Conservation (phyloP, 208 protist genomes). For the Strigomonas galati region DNA sequence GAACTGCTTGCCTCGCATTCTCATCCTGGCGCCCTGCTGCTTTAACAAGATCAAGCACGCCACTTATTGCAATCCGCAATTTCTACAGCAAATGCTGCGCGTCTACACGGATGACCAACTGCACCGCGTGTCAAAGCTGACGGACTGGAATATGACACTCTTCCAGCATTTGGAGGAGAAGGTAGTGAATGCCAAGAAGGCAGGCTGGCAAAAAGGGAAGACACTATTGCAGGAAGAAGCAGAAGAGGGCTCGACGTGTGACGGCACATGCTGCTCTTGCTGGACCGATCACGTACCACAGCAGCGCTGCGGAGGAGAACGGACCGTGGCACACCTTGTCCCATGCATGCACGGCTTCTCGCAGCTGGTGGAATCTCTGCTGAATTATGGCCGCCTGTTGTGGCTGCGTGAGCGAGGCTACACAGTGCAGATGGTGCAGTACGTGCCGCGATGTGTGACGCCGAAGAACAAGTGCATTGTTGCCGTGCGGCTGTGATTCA, state of each 20-base stretch:
- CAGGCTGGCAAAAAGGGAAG: not conserved
- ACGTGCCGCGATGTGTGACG: slow-evolving; percentile 70
- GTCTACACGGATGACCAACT: slow-evolving; percentile 26
- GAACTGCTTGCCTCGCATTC: slow-evolving; percentile 48
- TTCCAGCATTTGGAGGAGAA: slow-evolving; percentile 27
- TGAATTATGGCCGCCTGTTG: slow-evolving; percentile 69
- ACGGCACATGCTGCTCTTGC: not conserved
- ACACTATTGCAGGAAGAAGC: not conserved
- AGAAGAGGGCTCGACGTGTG: not conserved
- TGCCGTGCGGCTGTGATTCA: slow-evolving; percentile 14
- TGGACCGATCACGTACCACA: not conserved
- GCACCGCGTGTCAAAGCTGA: slow-evolving; percentile 43
- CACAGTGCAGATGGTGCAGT: slow-evolving; percentile 44
- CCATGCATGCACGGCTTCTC: slow-evolving; percentile 52
- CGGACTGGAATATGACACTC: slow-evolving; percentile 65
- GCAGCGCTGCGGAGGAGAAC: slow-evolving; percentile 4
- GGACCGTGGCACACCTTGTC: slow-evolving; percentile 34
- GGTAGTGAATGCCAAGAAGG: not conserved
- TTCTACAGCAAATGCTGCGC: slow-evolving; percentile 29
- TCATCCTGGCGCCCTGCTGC: slow-evolving; percentile 75
- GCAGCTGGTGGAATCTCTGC: slow-evolving; percentile 35
- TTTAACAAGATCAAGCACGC: slow-evolving; percentile 51
- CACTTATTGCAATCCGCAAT: slow-evolving; percentile 48
- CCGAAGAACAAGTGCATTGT: slow-evolving; percentile 81
- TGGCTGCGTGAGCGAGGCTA: slow-evolving; percentile 57